Evolutionary conservation across 2,329 filamentous ascomycete species (phyloP), one percentile per base, ranked within the genome.

Genomic region (Scytalidium sp.): DNA sequence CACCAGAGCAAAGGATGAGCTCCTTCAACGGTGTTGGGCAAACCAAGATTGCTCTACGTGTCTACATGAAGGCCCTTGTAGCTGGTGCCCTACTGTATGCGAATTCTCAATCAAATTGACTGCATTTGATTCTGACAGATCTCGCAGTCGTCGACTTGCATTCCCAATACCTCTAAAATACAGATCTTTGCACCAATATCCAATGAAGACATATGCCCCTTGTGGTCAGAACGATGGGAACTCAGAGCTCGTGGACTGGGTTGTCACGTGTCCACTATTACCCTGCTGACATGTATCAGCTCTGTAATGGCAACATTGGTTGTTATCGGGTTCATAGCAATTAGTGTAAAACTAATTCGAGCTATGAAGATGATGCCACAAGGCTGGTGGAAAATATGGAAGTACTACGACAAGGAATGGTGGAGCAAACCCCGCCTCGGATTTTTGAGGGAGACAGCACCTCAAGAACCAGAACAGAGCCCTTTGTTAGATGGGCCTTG

Each of bases 21-120:
- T 76, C 53, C 64, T 81, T 21, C 60, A 63, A 19, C 69, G 74
- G 45, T 81, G 78, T 62, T 83, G 78, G 79, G 61, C 64, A 10
- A 71, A 70, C 22, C 73, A 79, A 57, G 69, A 72, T 36, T 81
- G 78, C 56, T 62, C 63, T 10, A 60, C 63, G 9, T 83, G 79
- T 60, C 65, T 82, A 8, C 54, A 55, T 32, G 55, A 68, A 27
- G 47, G 68, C 2, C 51, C 46, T 13, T 66, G 63, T 48, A 57
- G 52, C 20, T 64, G 61, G 61, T 64, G 61, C 44, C 57, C 61
- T 5, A 42, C 47, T 8, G 60, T 60, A 55, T 45, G 59, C 21
- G 10, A 20, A 11, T n/a, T 43, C 36, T 44, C 29, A 43, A 41
- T 25, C 45, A 15, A 41, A 21, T 49, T 42, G 17, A 50, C 13